phyloP scores from a whole-genome alignment of 176 grass and related monocot genomes.

The Alloteropsis semialata region DNA sequence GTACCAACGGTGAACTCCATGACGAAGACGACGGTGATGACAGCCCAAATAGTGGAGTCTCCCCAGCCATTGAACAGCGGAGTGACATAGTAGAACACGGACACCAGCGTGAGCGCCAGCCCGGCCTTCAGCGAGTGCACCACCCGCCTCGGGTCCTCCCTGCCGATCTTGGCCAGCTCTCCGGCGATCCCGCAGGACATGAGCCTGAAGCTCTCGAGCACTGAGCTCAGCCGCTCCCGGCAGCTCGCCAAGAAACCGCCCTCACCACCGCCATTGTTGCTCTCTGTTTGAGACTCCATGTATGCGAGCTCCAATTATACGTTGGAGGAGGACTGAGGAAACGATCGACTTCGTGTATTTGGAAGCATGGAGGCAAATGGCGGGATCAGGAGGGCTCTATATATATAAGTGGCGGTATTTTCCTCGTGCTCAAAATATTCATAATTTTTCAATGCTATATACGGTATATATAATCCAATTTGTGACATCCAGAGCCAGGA shows the following conservation, averaged over 20 bases:
- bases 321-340: too few species aligned
- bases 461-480: too few species aligned
- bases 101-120: conserved; percentile 70
- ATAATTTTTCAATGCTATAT: too few species aligned
- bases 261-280: too few species aligned
- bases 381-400: too few species aligned
- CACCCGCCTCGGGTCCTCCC: conserved; percentile 66
- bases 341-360: too few species aligned
- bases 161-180: conserved; percentile 42
- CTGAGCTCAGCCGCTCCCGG: not conserved
- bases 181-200: conserved; percentile 12
- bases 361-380: too few species aligned
- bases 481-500: too few species aligned
- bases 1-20: conserved; percentile 92
- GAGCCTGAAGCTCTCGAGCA: not conserved
- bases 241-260: not conserved
- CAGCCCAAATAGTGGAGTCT: conserved; percentile 65
- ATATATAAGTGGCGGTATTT: too few species aligned
- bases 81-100: conserved; percentile 68
- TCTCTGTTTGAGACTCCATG: too few species aligned
- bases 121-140: conserved; percentile 76
- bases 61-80: conserved; percentile 61
- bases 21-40: conserved; percentile 83
- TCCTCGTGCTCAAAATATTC: too few species aligned
- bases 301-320: too few species aligned